Base-by-base conservation (phyloP, 1,284 basidiomycete species). In the Pulchroboletus neoregius region DNA sequence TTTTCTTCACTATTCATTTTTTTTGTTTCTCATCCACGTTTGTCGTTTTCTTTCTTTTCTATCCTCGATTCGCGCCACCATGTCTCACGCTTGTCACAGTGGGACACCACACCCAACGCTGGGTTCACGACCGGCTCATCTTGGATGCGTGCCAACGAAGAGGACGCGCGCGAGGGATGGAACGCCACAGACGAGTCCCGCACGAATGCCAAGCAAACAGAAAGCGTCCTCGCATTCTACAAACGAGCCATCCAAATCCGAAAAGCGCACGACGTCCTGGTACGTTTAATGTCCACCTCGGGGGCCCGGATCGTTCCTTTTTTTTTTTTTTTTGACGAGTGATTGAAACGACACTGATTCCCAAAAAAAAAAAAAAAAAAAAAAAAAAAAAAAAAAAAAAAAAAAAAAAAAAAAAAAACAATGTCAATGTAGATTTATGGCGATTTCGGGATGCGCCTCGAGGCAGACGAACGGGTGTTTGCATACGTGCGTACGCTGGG, bases 81-180 rank as follows among this genome's bases (percentile, higher is more conserved):
- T 27, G n/a, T n/a, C 27, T 27, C 6, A 27, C 27, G 3, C 2
- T 11, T 11, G 27, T 10, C 53, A 28, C 30, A 87, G 79, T 90
- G 87, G 87, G 71, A 80, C 47, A 56, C 67, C 4, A 68, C 68
- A 1, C 36, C 66, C 5, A 70, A 87, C 47, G 83, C 72, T 0
- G 87, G 88, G 1, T 90, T 89, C 64, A 79, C 79, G 4, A 71
- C 73, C 0, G 78, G 75, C 3, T 72, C 66, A 11, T 83, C 87
- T 0, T 91, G 86, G 87, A 90, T 90, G 84, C 71, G 82, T 11
- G 78, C 85, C 8, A 82, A 87, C 56, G 82, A 86, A 35, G 83
- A 88, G 56, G 84, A 81, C 58, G 51, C 55, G 0, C 52, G 49
- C 13, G 56, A 65, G 3, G 57, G 52, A 0, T 86, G 83, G 76